phyloP scores from a whole-genome alignment of 2,329 filamentous ascomycete species.

The Paraphaeosphaeria sporulosa region DNA sequence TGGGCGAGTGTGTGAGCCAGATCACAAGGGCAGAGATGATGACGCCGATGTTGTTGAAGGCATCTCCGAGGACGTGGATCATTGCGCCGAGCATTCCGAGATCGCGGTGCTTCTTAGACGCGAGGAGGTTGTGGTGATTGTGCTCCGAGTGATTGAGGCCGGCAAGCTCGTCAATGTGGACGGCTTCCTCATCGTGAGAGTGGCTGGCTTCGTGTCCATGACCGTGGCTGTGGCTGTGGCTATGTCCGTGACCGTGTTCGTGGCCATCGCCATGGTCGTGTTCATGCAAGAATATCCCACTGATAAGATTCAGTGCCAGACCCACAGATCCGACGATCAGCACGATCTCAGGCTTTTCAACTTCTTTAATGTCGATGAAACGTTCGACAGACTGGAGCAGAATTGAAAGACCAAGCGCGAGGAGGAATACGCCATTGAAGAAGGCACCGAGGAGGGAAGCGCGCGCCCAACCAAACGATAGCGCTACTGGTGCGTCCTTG shows the following conservation, averaged over 20 bases:
- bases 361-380: constrained; percentile 64
- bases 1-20: constrained; percentile 67
- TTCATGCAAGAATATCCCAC: constrained; percentile 68
- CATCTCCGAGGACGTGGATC: constrained; percentile 75
- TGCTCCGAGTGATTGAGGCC: constrained; percentile 32
- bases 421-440: constrained; percentile 79
- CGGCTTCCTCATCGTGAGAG: constrained; percentile 17
- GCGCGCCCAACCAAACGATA: constrained; percentile 80
- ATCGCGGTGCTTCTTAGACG: constrained; percentile 51
- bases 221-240: constrained; percentile 48
- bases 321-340: constrained; percentile 75
- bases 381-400: constrained; percentile 76
- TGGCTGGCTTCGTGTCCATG: constrained; percentile 31
- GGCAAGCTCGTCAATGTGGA: constrained; percentile 1
- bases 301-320: constrained; percentile 71
- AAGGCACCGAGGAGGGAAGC: constrained; percentile 78
- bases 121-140: constrained; percentile 32
- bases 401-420: constrained; percentile 76
- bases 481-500: constrained; percentile 62
- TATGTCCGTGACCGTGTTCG: constrained; percentile 30
- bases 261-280: constrained; percentile 52
- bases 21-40: constrained; percentile 74
- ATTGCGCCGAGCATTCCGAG: constrained; percentile 76
- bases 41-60: constrained; percentile 78
- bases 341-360: constrained; percentile 71